Percentiles rank a stretch among this genome's conserved stretches.
These are phyloP conservation scores for Erythrophleum fordii DNA, from an alignment of 306 rosid genomes.

Conservation along the genomic window DNA sequence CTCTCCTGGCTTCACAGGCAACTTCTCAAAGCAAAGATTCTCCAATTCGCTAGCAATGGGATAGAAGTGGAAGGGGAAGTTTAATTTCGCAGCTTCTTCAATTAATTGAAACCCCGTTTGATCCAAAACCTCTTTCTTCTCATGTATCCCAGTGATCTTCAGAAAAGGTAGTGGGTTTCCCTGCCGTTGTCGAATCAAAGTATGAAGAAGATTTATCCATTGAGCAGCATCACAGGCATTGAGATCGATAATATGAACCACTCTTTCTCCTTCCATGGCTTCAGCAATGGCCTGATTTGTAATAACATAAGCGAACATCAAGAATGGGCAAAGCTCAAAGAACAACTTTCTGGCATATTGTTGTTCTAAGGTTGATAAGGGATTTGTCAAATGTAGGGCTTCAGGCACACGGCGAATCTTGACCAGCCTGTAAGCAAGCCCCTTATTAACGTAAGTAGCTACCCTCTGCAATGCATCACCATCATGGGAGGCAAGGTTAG, in stretches of 20 bases:
- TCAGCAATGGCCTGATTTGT: slow-evolving; percentile 69
- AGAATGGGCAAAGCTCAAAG: slow-evolving; percentile 40
- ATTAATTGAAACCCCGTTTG: slow-evolving; percentile 49
- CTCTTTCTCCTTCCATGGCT: slow-evolving; percentile 59
- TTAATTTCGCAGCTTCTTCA: slow-evolving; percentile 59
- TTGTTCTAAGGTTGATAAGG: slow-evolving; percentile 2
- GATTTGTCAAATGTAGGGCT: background rate
- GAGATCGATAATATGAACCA: slow-evolving; percentile 71
- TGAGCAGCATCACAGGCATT: slow-evolving; percentile 58
- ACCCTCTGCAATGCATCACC: slow-evolving; percentile 69
- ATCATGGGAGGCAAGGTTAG: slow-evolving; percentile 58
- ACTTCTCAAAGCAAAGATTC: slow-evolving; percentile 53
- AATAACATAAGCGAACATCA: slow-evolving; percentile 52
- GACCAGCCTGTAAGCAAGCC: slow-evolving; percentile 49
- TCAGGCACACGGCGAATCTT: slow-evolving; percentile 11
- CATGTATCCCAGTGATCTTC: slow-evolving; percentile 67
- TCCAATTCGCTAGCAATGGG: slow-evolving; percentile 58
- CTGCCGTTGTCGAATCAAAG: slow-evolving; percentile 44
- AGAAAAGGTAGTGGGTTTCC: slow-evolving; percentile 50
- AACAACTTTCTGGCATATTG: background rate
- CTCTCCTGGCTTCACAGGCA: slow-evolving; percentile 69
- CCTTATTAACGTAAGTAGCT: slow-evolving; percentile 61
- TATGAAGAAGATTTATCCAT: slow-evolving; percentile 60
- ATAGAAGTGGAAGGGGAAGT: slow-evolving; percentile 60
- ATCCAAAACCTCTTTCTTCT: slow-evolving; percentile 60